These are phyloP conservation scores for Penicillium sp. DNA, from an alignment of 2,329 filamentous ascomycete species.

Conservation along the genomic window DNA sequence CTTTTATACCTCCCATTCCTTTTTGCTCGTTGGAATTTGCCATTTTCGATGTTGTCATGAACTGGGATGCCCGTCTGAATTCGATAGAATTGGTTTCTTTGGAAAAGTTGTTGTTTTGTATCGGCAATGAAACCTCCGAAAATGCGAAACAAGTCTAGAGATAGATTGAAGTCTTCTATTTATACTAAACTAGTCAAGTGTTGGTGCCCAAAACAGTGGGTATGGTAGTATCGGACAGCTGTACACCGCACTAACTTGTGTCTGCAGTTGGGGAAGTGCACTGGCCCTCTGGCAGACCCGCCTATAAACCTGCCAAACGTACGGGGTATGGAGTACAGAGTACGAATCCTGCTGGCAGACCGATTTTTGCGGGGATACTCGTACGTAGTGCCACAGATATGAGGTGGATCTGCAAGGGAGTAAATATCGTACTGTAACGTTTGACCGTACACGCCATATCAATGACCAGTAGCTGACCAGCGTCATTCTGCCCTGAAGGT, in stretches of 20 bases:
- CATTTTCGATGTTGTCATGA: slow-evolving; percentile 10
- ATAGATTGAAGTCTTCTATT: not conserved
- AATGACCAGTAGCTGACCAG: not conserved
- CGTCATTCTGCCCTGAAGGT: not conserved
- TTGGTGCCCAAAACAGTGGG: slow-evolving; percentile 6
- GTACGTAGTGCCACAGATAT: not conserved
- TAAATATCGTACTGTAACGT: not conserved
- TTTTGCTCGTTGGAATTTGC: slow-evolving; percentile 9
- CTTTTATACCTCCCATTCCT: not conserved
- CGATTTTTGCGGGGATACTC: not conserved
- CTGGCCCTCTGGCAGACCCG: not conserved
- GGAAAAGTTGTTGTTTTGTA: slow-evolving; percentile 4
- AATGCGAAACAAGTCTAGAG: not conserved
- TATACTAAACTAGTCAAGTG: not conserved
- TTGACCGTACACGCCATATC: not conserved
- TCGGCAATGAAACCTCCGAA: not conserved
- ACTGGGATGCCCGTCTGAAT: slow-evolving; percentile 18
- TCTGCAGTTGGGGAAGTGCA: not conserved
- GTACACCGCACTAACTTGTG: not conserved
- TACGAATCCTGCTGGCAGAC: too few relatives aligned
- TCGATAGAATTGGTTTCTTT: slow-evolving; percentile 1
- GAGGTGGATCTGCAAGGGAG: not conserved
- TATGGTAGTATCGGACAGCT: not conserved
- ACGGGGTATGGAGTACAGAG: not conserved
- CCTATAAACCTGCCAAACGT: not conserved